Base-by-base conservation (phyloP, 441 rosid genomes). In the Jatropha multifida region DNA sequence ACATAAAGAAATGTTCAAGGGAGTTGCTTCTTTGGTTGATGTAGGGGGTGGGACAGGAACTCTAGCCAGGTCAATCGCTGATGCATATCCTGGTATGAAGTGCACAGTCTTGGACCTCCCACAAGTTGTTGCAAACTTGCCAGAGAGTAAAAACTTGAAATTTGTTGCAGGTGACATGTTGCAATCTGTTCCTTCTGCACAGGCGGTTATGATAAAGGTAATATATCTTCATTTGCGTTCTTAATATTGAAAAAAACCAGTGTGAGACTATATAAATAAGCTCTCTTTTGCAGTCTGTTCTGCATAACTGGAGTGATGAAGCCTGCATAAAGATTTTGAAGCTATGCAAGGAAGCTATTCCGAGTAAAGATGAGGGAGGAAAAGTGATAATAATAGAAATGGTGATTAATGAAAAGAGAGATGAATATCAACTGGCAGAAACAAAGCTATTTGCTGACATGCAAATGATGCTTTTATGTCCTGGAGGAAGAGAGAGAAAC, bases 121-220 rank as follows among this genome's bases (percentile, higher is more conserved):
- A 5, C 84, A 83, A 54, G 89, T 82, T 42, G 85, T 86, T 52
- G 79, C 65, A 7, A 68, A 76, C 37, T 54, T 83, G 73, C 37
- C 75, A n/a, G 84, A 59, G 4, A 65, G 56, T 1, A 60, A 60
- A 14, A 88, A 80, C 72, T 38, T 84, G 73, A 86, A 83, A 40
- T 80, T 73, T 44, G 76, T 78, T 11, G 85, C 76, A 3, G 88
- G 87, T 12, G 88, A 85, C 79, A 84, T 88, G 89, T 86, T 88
- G 44, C 76, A 75, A 49, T 80, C 59, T 12, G 6, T 86, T 64
- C 89, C 88, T 61, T 59, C 82, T 3, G 84, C 88, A 3, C 81
- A 86, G 42, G 85, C 81, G 27, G 40, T 84, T 20, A 17, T 86
- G 38, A 55, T 87, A 1, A 87, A 87, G 84, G 88, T 82, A 52